These are phyloP conservation scores for Auricularia auricula-judae DNA, from an alignment of 768 basidiomycete genomes.

Conservation along the genomic window DNA sequence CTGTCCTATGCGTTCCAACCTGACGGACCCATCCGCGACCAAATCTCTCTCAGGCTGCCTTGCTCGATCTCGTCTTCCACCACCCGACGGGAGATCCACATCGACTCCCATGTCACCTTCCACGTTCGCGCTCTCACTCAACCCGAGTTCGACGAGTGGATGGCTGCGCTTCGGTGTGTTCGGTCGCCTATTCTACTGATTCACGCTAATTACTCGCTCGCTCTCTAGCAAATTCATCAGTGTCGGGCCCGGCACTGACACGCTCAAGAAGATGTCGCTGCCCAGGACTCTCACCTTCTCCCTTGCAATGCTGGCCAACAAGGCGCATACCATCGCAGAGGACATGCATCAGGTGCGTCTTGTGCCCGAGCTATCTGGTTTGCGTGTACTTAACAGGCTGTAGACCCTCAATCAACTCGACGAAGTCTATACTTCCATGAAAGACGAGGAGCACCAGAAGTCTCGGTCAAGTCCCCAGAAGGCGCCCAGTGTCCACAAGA, in stretches of 20 bases:
- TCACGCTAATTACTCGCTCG: slow-evolving; percentile 1
- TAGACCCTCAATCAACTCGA: slow-evolving; percentile 4
- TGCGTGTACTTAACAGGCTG: not conserved
- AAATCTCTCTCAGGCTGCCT: slow-evolving; percentile 42
- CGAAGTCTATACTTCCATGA: not conserved
- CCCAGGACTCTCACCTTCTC: slow-evolving; percentile 15
- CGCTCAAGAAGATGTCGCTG: slow-evolving; percentile 21
- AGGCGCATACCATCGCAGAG: slow-evolving; percentile 43
- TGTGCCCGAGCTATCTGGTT: not conserved
- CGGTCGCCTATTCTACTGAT: slow-evolving; percentile 10
- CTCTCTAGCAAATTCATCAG: slow-evolving; percentile 49
- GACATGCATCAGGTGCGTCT: slow-evolving; percentile 49
- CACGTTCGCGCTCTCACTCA: slow-evolving; percentile 66
- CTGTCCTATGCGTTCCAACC: slow-evolving; percentile 67
- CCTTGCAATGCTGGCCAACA: slow-evolving; percentile 37
- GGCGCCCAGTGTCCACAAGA: slow-evolving; percentile 46
- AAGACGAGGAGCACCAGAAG: slow-evolving; percentile 2
- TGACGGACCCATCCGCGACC: slow-evolving; percentile 60
- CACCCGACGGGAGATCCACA: slow-evolving; percentile 70
- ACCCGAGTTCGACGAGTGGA: slow-evolving; percentile 61
- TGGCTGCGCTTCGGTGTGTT: slow-evolving; percentile 55
- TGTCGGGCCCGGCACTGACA: slow-evolving; percentile 21
- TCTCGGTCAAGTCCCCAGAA: slow-evolving; percentile 36
- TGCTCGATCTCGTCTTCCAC: slow-evolving; percentile 69
- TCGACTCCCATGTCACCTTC: slow-evolving; percentile 69